A percentile compares a stretch with the other conserved stretches of the same genome.
Conservation (phyloP, 768 basidiomycete species). For the Boletus coccyginus region DNA sequence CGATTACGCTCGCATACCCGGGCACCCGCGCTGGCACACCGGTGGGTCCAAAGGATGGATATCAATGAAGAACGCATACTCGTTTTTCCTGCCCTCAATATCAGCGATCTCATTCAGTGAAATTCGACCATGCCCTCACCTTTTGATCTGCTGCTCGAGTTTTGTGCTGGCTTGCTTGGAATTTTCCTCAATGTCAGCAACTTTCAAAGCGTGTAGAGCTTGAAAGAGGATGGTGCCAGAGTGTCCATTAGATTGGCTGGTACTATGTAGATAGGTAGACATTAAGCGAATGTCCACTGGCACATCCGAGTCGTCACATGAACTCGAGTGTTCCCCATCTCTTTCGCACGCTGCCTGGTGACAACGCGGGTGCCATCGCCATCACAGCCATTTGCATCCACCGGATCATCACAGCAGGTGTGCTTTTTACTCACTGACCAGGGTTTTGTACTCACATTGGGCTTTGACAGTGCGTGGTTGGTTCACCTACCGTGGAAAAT, state of each 20-base stretch:
- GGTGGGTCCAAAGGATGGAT: constrained; percentile 52
- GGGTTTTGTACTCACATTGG: neutral
- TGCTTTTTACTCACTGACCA: neutral
- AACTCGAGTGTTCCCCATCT: too few species aligned
- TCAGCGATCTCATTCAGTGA: constrained; percentile 3
- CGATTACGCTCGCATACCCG: constrained; percentile 66
- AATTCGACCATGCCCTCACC: constrained; percentile 39
- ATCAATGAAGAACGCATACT: constrained; percentile 76
- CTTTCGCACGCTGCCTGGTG: too few species aligned
- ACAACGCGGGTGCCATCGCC: too few species aligned
- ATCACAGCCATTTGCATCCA: too few species aligned
- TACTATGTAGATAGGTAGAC: constrained; percentile 14
- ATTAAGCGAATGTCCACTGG: neutral
- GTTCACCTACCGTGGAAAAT: neutral
- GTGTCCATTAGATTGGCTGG: constrained; percentile 17
- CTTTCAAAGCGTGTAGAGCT: constrained; percentile 60
- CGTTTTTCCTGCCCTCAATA: constrained; percentile 59
- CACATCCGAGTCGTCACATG: too few species aligned
- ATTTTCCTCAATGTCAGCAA: constrained; percentile 51
- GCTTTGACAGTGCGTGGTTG: neutral
- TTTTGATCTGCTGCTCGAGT: constrained; percentile 51
- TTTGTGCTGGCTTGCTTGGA: constrained; percentile 28
- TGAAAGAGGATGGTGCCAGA: constrained; percentile 67
- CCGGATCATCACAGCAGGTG: neutral
- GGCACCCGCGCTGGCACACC: constrained; percentile 43